Base-by-base conservation (phyloP, 2,329 filamentous ascomycete genomes). In the Tolypocladium paradoxum region DNA sequence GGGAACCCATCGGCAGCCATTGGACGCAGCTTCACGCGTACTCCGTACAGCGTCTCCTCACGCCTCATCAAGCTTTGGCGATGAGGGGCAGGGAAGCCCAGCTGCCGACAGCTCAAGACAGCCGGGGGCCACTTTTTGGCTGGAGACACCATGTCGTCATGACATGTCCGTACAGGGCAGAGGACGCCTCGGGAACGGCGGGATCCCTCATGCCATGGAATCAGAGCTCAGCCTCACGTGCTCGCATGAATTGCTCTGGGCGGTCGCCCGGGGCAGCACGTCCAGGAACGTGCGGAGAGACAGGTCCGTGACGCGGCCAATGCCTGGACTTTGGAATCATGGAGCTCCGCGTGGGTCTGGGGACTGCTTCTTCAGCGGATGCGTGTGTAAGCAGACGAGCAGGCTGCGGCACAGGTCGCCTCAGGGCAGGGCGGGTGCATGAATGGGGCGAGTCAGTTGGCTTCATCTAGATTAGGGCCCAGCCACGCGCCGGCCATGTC, bases 71-170 rank as follows among this genome's bases (percentile, higher is more conserved):
- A 45, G 40, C 40, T 46, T n/a, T 12, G 16, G 40, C 40, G 24
- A 46, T 27, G 43, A n/a, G 18, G 24, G 7, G 40, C 37, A 24
- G 37, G n/a, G n/a, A n/a, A n/a, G n/a, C n/a, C n/a, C n/a, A n/a
- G n/a, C n/a, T 43, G 22, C 38, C 38, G 40, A 45, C 1, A 45
- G 24, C 24, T 24, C 29, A 29, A 29, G 16, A 29, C n/a, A 11
- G 40, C 7, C 27, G 27, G 16, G 49, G 31, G 11, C 50, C 53
- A 50, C 38, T 18, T 33, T 55, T 49, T 9, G 22, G 20, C 36
- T 24, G 36, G 48, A 27, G 31, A 22, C 33, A 29, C 12, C 34
- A 51, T 49, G 52, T 50, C 49, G 47, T 54, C 53, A 49, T 50
- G 50, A 53, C n/a, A n/a, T n/a, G n/a, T n/a, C n/a, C n/a, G n/a